These are phyloP conservation scores for Aspergillus latus DNA, from an alignment of 2,329 filamentous ascomycete genomes.

Conservation along the genomic window DNA sequence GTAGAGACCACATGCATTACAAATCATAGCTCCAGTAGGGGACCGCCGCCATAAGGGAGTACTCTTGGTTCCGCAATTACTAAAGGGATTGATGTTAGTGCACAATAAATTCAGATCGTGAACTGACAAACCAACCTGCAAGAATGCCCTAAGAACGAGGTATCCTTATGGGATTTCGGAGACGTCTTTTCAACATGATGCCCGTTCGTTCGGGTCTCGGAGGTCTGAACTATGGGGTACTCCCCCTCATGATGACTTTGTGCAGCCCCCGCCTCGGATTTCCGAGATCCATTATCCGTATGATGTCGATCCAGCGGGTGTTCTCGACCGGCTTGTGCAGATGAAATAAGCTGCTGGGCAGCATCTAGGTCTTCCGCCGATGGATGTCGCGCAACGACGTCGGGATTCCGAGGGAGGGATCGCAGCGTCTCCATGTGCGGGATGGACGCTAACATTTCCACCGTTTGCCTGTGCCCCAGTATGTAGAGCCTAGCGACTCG, in stretches of 20 bases:
- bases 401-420: constrained; percentile 32
- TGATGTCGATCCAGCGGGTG: constrained; percentile 30
- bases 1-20: constrained; percentile 96
- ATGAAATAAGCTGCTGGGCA: constrained; percentile 50
- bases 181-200: constrained; percentile 32
- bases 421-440: constrained; percentile 39
- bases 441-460: constrained; percentile 40
- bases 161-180: constrained; percentile 39
- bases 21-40: constrained; percentile 89
- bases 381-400: constrained; percentile 42
- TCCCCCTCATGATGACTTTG: constrained; percentile 17
- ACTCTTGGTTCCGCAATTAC: constrained; percentile 91
- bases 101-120: not conserved
- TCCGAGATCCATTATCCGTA: constrained; percentile 21
- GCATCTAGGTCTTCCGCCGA: constrained; percentile 50
- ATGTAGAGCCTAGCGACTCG: constrained; percentile 6
- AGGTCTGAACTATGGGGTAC: constrained; percentile 19
- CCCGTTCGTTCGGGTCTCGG: constrained; percentile 16
- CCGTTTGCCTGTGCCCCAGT: constrained; percentile 1
- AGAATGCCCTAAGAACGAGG: constrained; percentile 42
- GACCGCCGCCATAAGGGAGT: constrained; percentile 95
- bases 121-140: constrained; percentile 37
- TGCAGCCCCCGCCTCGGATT: constrained; percentile 19
- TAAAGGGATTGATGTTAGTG: constrained; percentile 39
- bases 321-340: constrained; percentile 45